These are phyloP conservation scores for Tanozyma kutaoensis DNA, from an alignment of 805 yeast species.

Conservation along the genomic window DNA sequence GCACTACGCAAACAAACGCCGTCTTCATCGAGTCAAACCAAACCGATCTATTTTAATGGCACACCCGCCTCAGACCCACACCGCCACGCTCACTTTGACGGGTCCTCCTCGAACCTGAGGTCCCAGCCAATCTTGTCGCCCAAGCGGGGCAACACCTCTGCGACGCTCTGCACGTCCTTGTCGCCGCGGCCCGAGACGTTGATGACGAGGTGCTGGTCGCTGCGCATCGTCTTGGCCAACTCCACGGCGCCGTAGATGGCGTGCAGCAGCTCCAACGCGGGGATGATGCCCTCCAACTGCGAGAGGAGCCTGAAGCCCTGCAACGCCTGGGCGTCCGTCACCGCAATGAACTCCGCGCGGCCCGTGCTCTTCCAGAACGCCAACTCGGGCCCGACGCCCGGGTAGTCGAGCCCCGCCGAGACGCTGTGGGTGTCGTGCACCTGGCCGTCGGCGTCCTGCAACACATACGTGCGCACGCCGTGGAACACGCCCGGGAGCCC, in stretches of 20 bases:
- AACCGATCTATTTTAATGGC: too few species aligned
- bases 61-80: too few species aligned
- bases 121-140: slow-evolving; percentile 97
- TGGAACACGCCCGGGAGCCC: slow-evolving; percentile 97
- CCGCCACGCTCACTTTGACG: slow-evolving; percentile 22
- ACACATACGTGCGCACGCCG: slow-evolving; percentile 89
- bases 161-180: slow-evolving; percentile 96
- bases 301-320: slow-evolving; percentile 80
- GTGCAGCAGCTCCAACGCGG: slow-evolving; percentile 96
- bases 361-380: slow-evolving; percentile 93
- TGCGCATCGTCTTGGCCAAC: slow-evolving; percentile 68
- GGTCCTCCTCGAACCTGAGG: slow-evolving; percentile 62
- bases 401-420: slow-evolving; percentile 97
- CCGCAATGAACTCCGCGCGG: slow-evolving; percentile 82
- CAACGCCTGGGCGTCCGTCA: slow-evolving; percentile 91
- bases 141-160: slow-evolving; percentile 77
- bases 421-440: slow-evolving; percentile 96
- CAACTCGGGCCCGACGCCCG: slow-evolving; percentile 98
- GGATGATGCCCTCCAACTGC: slow-evolving; percentile 95
- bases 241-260: slow-evolving; percentile 88
- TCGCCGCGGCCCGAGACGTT: slow-evolving; percentile 98
- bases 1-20: background rate
- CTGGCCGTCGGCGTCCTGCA: slow-evolving; percentile 90
- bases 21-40: background rate
- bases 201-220: slow-evolving; percentile 73